Conservation (phyloP, 129 eudicot species). For the Mikania micrantha region DNA sequence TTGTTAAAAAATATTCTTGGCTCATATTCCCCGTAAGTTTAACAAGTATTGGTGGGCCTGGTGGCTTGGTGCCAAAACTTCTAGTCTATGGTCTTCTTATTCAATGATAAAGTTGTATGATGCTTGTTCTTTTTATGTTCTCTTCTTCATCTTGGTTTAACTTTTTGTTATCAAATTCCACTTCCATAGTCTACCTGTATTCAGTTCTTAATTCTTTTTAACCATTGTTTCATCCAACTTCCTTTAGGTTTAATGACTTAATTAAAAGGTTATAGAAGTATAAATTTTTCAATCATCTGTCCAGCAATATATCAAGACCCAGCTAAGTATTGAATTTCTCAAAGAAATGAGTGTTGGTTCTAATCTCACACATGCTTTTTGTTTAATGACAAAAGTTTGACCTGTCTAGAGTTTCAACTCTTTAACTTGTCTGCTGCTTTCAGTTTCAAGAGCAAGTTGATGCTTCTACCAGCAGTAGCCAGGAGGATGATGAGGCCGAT, state of each 20-base stretch:
- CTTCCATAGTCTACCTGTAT: no score
- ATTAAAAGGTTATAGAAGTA: background rate
- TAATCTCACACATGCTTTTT: background rate
- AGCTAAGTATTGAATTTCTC: background rate
- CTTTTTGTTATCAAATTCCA: background rate
- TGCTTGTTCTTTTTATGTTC: background rate
- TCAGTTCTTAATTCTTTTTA: no score
- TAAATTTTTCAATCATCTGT: background rate
- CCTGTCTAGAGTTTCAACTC: no score
- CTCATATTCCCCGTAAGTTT: background rate
- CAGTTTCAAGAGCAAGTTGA: no score
- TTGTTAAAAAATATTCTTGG: background rate
- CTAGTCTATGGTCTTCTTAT: background rate
- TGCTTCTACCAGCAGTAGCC: no score
- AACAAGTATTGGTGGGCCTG: background rate
- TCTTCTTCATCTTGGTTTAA: background rate
- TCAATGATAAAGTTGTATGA: background rate
- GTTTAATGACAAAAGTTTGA: no score
- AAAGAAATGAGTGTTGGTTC: background rate
- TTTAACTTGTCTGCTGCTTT: no score
- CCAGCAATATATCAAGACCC: background rate
- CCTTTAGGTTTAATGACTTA: background rate
- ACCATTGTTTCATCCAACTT: background rate
- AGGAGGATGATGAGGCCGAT: no score
- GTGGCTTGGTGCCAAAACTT: background rate